A percentile compares a stretch with the other conserved stretches of the same genome.
Conservation (phyloP, 305 asterid genomes). For the Fraxinus baroniana region DNA sequence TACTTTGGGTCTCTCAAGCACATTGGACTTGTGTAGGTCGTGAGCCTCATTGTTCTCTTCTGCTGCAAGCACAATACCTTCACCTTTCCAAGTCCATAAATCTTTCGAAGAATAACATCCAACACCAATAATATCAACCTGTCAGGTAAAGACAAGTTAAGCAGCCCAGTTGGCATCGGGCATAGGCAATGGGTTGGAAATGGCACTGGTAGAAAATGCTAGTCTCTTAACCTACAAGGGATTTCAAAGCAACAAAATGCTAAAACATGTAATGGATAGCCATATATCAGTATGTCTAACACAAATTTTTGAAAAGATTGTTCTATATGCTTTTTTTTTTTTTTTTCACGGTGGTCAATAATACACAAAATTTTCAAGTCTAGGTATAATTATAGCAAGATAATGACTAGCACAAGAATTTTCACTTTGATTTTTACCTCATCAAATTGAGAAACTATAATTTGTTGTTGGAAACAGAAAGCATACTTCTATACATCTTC, state of each 20-base stretch:
- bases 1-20: slow-evolving; percentile 96
- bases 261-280: not conserved
- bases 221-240: not conserved
- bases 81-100: slow-evolving; percentile 91
- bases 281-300: not conserved
- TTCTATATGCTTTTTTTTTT: not conserved
- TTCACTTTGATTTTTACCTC: not conserved
- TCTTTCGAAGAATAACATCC: slow-evolving; percentile 96
- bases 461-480: not conserved
- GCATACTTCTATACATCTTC: not conserved
- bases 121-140: slow-evolving; percentile 96
- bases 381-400: not conserved
- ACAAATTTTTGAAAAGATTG: not conserved
- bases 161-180: not conserved
- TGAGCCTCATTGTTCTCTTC: slow-evolving; percentile 73
- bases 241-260: not conserved
- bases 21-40: slow-evolving; percentile 79
- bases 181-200: not conserved
- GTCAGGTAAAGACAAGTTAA: slow-evolving; percentile 22
- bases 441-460: not conserved
- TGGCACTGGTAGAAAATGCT: slow-evolving; percentile 13
- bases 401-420: not conserved
- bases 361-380: not conserved
- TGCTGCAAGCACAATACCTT: slow-evolving; percentile 84
- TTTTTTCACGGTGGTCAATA: not conserved